Evolutionary conservation across 371 early-diverging fungal genomes (phyloP).

Genomic region (Paraphysoderma sedebokerense): DNA sequence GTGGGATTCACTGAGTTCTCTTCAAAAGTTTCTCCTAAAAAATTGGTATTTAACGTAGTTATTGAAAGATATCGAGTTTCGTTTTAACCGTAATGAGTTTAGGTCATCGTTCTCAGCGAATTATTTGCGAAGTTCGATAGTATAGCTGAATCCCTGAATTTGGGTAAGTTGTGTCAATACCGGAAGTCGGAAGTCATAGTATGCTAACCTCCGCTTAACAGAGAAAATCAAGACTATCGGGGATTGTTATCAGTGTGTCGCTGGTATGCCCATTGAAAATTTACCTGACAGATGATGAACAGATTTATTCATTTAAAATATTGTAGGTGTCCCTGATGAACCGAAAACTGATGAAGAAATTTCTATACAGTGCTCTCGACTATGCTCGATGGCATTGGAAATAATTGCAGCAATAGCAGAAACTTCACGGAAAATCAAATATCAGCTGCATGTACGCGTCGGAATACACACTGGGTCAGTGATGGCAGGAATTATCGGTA

Average conservation of each 20-base stretch:
- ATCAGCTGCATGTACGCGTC: neutral
- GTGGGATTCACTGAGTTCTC: conserved; percentile 5
- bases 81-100: neutral
- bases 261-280: conserved; percentile 1
- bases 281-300: no score
- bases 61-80: no score
- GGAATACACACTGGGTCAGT: conserved; percentile 4
- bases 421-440: neutral
- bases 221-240: conserved; percentile 8
- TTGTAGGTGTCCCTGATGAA: no score
- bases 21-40: neutral
- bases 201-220: neutral
- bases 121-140: neutral
- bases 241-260: conserved; percentile 5
- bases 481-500: conserved; percentile 2
- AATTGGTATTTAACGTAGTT: neutral
- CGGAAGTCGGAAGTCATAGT: conserved; percentile 1
- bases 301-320: no score
- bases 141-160: neutral
- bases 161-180: no score
- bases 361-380: neutral
- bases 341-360: neutral
- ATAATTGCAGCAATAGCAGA: neutral
- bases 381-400: neutral
- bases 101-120: neutral